A percentile compares a stretch with the other conserved stretches of the same genome.
phyloP scores from a whole-genome alignment of 2,329 filamentous ascomycete species.

The Colletotrichum echinochloae region DNA sequence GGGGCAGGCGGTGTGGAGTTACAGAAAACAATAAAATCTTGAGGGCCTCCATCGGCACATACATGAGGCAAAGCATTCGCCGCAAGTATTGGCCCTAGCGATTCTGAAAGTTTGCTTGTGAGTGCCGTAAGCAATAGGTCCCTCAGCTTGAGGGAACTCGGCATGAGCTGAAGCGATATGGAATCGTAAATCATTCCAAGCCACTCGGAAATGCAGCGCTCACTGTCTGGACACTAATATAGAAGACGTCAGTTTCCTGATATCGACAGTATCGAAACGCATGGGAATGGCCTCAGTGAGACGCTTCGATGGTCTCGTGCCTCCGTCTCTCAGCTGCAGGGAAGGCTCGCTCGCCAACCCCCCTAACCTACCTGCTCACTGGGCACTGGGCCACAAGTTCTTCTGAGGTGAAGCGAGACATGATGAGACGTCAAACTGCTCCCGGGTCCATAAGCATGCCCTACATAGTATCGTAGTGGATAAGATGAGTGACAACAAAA shows the following conservation, averaged over 20 bases:
- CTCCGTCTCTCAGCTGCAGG: neutral
- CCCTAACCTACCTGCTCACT: neutral
- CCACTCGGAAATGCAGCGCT: neutral
- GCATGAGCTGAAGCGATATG: neutral
- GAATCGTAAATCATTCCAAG: neutral
- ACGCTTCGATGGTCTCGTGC: constrained; percentile 1
- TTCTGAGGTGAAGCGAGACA: neutral
- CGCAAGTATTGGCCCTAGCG: neutral
- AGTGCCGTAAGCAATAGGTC: neutral
- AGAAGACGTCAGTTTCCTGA: neutral
- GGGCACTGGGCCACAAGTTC: too few relatives aligned
- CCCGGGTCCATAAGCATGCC: neutral
- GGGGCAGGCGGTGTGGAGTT: neutral
- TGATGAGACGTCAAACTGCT: neutral
- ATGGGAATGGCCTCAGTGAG: neutral
- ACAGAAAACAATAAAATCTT: neutral
- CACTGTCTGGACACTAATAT: neutral
- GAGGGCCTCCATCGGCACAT: too few relatives aligned
- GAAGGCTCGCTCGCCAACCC: neutral
- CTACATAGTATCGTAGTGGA: too few relatives aligned
- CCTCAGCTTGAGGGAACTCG: neutral
- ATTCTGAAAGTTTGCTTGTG: neutral
- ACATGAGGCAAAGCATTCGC: neutral
- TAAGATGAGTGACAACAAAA: neutral
- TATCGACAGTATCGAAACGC: neutral